Base-by-base conservation (phyloP, 495 filamentous ascomycete genomes). In the Penicillium simplicissimum region DNA sequence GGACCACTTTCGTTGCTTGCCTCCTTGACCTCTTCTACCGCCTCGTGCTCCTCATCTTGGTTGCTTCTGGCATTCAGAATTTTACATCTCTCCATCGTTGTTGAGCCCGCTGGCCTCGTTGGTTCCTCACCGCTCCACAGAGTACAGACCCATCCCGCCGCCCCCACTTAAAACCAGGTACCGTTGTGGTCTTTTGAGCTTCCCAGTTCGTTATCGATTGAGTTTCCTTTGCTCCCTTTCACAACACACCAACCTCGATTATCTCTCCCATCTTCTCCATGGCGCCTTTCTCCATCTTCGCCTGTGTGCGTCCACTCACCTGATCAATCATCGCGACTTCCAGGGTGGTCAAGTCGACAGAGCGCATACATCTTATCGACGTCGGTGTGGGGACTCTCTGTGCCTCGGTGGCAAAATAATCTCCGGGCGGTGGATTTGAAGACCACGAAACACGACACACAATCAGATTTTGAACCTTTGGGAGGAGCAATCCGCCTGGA, bases 301-400 rank as follows among this genome's bases (percentile, higher is more conserved):
- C 60, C 61, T 64, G 58, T 53, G 67, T 67, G 58, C 64, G 64
- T 42, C 61, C 59, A 59, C 61, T 69, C 64, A 69, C 67, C 64
- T 67, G 61, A 69, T 67, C 52, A 49, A 57, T 55, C 52, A 40
- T 23, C 35, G 60, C 63, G 66, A 63, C 37, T 34, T 33, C 63
- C 66, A 68, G 66, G 60, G 55, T 63, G 62, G 55, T 34, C 48
- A 34, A 52, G 21, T 55, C 58, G 35, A 54, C 34, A 34, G 5
- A 21, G 17, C n/a, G 17, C 17, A 52, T 52, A 52, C 48, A 53
- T 53, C 51, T 1, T 15, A 21, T 35, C 51, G 34, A 53, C 51
- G n/a, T 36, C 31, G 51, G 51, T 35, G 51, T 53, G 51, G 51
- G 34, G 51, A 36, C 51, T 23, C 4, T 34, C n/a, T 15, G 33